Evolutionary conservation across 1,284 basidiomycete species (phyloP), one percentile per base, ranked within the genome.

Genomic region (Microbotryum saponariae): DNA sequence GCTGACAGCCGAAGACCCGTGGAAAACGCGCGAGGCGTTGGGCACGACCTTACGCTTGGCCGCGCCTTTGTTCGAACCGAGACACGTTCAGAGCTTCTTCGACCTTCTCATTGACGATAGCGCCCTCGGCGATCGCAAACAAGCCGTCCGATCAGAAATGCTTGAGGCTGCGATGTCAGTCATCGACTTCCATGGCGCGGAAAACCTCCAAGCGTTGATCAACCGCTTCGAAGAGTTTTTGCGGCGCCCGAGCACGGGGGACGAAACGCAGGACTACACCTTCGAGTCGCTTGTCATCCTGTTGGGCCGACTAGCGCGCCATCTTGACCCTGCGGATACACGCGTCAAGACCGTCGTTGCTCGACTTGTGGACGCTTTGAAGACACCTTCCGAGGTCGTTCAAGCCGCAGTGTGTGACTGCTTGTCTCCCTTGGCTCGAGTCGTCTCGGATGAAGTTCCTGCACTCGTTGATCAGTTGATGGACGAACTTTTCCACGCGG

Each of bases 211-310:
- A 14, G 82, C 81, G 6, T 82, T 99, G 51, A 90, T 98, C 68
- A 78, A 82, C 20, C 83, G 88, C 71, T 97, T 98, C 67, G 93
- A 98, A 77, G 78, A 78, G 1, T 86, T 89, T 74, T 82, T 98
- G 23, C 81, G 80, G 1, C 78, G 80, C n/a, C 76, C 84, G 1
- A 80, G 79, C 51, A 77, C 83, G 4, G 81, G 83, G 0, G 85
- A 83, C 21, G 88, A 91, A 71, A 82, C 84, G 0, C 83, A 83
- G 5, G 92, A 97, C 75, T 84, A 86, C 66, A 88, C 97, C 76
- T 91, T 94, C 69, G 94, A 98, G 74, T 91, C 92, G 0, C 86
- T 94, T 2, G 89, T 98, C 62, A 91, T 98, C 71, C 81, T 98
- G 18, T 90, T 97, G 67, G 96, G 96, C 65, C 86, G 93, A 31